phyloP scores from a whole-genome alignment of 139 green algal genomes.

The Picocystis salinarum region DNA sequence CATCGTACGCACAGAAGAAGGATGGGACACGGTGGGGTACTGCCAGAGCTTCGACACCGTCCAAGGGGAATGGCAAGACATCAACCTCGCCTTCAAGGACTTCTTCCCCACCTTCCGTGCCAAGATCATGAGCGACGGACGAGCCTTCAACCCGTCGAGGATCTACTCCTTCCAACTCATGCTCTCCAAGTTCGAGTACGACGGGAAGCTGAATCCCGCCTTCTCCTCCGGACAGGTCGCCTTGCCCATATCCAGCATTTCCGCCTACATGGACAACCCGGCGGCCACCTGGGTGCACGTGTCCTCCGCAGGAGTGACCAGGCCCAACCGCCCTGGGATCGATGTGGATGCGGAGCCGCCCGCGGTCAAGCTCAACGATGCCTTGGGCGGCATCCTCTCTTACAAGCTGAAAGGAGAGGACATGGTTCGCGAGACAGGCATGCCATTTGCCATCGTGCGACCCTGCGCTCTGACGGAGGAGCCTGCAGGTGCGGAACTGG shows the following conservation, averaged over 20 bases:
- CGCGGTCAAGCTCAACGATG: constrained; percentile 71
- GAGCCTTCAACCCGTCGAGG: constrained; percentile 27
- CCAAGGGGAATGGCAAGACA: constrained; percentile 16
- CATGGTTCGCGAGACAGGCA: constrained; percentile 37
- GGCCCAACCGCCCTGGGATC: constrained; percentile 47
- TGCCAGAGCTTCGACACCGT: constrained; percentile 19
- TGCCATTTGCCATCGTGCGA: constrained; percentile 54
- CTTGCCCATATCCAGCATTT: constrained; percentile 47
- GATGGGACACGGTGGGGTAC: constrained; percentile 74
- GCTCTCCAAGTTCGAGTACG: constrained; percentile 92
- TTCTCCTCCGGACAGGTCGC: constrained; percentile 56
- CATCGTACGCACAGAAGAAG: constrained; percentile 46
- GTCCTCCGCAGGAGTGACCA: constrained; percentile 51
- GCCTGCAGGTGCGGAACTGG: constrained; percentile 35
- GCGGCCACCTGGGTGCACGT: constrained; percentile 32
- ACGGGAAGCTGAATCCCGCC: constrained; percentile 65
- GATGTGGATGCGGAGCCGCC: constrained; percentile 52
- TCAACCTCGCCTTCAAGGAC: constrained; percentile 54
- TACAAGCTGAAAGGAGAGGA: constrained; percentile 82
- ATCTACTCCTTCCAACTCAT: constrained; percentile 57
- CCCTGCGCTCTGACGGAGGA: constrained; percentile 65
- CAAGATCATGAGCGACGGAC: constrained; percentile 23
- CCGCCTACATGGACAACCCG: constrained; percentile 25
- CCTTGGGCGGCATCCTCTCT: constrained; percentile 68
- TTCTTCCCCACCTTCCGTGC: constrained; percentile 67